Evolutionary conservation across 345 rosid species (phyloP).

Genomic region (Luvunga scandens): DNA sequence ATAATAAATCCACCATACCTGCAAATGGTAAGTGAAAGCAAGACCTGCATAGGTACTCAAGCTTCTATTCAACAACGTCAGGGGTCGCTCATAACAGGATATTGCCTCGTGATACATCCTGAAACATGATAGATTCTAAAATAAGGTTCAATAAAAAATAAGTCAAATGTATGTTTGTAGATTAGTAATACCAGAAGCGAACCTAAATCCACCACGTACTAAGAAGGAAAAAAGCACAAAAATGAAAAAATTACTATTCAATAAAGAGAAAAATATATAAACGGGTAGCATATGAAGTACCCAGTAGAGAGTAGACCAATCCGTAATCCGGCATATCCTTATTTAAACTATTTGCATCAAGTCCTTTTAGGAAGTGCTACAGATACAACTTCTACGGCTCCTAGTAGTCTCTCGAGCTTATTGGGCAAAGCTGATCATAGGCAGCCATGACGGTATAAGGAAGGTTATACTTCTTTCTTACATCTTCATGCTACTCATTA

Average conservation of each 20-base stretch:
- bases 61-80: slow-evolving; percentile 72
- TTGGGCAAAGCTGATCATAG: background rate
- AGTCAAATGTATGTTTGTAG: background rate
- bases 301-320: background rate
- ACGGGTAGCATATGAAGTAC: background rate
- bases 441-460: background rate
- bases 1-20: background rate
- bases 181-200: background rate
- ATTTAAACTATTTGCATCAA: background rate
- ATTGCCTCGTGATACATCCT: slow-evolving; percentile 77
- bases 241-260: background rate
- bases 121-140: slow-evolving; percentile 17
- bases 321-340: background rate
- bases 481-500: background rate
- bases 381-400: background rate
- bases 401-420: background rate
- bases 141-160: slow-evolving; percentile 19
- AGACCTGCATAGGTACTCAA: slow-evolving; percentile 94
- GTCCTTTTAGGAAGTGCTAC: background rate
- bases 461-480: background rate
- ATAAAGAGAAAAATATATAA: background rate
- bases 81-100: slow-evolving; percentile 76
- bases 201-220: background rate
- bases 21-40: slow-evolving; percentile 93
- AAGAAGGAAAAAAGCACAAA: background rate